Conservation (phyloP, 192 early-diverging fungal species). For the Backusella tarrabulga region DNA sequence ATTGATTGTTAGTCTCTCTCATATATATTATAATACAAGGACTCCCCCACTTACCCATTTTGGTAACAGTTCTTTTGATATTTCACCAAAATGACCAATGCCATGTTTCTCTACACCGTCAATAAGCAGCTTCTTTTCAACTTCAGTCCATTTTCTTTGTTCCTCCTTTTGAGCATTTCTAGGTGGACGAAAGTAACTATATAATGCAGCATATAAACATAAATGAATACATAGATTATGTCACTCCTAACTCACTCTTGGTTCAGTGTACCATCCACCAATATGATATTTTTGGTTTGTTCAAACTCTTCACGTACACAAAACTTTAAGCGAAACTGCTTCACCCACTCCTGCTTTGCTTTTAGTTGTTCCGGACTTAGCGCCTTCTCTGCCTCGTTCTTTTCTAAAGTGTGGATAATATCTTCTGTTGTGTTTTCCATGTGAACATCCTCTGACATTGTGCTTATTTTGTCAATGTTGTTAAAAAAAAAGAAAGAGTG, state of each 20-base stretch:
- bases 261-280: slow-evolving; percentile 80
- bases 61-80: slow-evolving; percentile 72
- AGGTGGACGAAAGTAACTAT: slow-evolving; percentile 75
- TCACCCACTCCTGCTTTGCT: slow-evolving; percentile 78
- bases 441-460: slow-evolving; percentile 6
- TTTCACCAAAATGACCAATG: slow-evolving; percentile 87
- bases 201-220: not conserved
- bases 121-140: slow-evolving; percentile 71
- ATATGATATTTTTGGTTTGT: slow-evolving; percentile 81
- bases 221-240: not conserved
- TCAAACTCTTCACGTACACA: slow-evolving; percentile 80
- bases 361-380: slow-evolving; percentile 35
- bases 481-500: not conserved
- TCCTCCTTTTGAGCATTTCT: slow-evolving; percentile 58
- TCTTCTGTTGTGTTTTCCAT: not conserved
- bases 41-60: slow-evolving; percentile 60
- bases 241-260: slow-evolving; percentile 62
- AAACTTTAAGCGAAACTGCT: slow-evolving; percentile 80
- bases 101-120: slow-evolving; percentile 81
- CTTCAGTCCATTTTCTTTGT: slow-evolving; percentile 80
- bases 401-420: not conserved
- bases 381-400: not conserved
- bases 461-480: not conserved
- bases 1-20: too few relatives aligned
- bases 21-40: not conserved